phyloP scores from a whole-genome alignment of 169 alveolate genomes.

The Cryptosporidium tyzzeri region DNA sequence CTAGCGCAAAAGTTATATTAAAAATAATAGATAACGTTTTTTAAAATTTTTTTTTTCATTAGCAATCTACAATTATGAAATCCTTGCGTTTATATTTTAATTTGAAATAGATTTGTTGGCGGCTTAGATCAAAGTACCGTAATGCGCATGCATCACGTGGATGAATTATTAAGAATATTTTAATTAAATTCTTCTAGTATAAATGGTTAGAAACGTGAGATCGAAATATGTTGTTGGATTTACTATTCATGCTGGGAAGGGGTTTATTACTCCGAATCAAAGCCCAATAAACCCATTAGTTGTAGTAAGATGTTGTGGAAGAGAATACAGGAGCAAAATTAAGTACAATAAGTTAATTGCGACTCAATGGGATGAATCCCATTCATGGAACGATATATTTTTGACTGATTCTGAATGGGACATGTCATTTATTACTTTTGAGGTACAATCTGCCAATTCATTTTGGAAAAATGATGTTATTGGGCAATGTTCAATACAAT shows the following conservation, averaged over 20 bases:
- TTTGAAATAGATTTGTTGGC: constrained; percentile 31
- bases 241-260: constrained; percentile 87
- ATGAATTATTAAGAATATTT: neutral
- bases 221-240: constrained; percentile 82
- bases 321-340: constrained; percentile 87
- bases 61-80: neutral
- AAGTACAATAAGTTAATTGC: constrained; percentile 87
- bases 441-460: constrained; percentile 91
- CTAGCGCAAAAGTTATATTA: constrained; percentile 40
- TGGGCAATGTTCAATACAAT: constrained; percentile 88
- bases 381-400: constrained; percentile 88
- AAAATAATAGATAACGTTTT: constrained; percentile 14
- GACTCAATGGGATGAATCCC: constrained; percentile 91
- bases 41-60: constrained; percentile 8
- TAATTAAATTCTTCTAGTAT: neutral
- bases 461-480: constrained; percentile 91
- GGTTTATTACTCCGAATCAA: constrained; percentile 81
- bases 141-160: constrained; percentile 51
- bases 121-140: constrained; percentile 51
- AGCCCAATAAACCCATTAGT: constrained; percentile 87
- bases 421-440: constrained; percentile 89
- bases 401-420: constrained; percentile 89
- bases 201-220: constrained; percentile 18
- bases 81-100: neutral
- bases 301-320: constrained; percentile 91